Evolutionary conservation across 768 basidiomycete genomes (phyloP).

Genomic region (Tylopilus cervinicoccineus): DNA sequence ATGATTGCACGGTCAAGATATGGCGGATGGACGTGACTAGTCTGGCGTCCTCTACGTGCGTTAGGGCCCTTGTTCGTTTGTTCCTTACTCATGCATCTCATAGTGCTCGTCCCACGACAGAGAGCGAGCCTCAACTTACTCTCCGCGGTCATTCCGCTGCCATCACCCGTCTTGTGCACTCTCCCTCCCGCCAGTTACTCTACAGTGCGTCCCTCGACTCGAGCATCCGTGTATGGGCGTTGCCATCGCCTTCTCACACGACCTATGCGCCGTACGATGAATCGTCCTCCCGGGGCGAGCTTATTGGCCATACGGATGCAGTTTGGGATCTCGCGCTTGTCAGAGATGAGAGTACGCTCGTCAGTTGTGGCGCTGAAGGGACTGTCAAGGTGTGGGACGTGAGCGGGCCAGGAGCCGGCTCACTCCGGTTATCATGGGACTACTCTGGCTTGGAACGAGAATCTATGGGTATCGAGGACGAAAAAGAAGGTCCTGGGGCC

Average conservation of each 20-base stretch:
- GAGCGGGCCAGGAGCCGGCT: slow-evolving; percentile 54
- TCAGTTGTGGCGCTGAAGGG: slow-evolving; percentile 90
- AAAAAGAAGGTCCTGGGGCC: slow-evolving; percentile 55
- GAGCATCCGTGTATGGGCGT: slow-evolving; percentile 87
- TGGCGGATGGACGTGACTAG: slow-evolving; percentile 85
- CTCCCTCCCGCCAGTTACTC: slow-evolving; percentile 69
- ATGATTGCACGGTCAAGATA: slow-evolving; percentile 93
- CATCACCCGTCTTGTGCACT: slow-evolving; percentile 81
- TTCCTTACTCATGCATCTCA: slow-evolving; percentile 8
- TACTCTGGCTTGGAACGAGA: slow-evolving; percentile 62
- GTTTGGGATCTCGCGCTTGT: slow-evolving; percentile 94
- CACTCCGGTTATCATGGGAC: slow-evolving; percentile 74
- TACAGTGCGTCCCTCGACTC: slow-evolving; percentile 94
- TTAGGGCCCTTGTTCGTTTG: slow-evolving; percentile 17
- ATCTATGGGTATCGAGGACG: slow-evolving; percentile 36
- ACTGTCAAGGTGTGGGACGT: slow-evolving; percentile 93
- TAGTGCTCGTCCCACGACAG: slow-evolving; percentile 70
- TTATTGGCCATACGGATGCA: slow-evolving; percentile 92
- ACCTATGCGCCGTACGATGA: slow-evolving; percentile 92
- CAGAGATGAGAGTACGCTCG: slow-evolving; percentile 76
- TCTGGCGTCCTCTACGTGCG: slow-evolving; percentile 75
- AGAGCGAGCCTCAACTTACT: slow-evolving; percentile 90
- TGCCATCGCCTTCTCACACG: slow-evolving; percentile 72
- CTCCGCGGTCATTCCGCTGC: slow-evolving; percentile 90
- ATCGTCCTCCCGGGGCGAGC: slow-evolving; percentile 66